Evolutionary conservation across 371 early-diverging fungal species (phyloP).

Genomic region (Conidiobolus incongruus): DNA sequence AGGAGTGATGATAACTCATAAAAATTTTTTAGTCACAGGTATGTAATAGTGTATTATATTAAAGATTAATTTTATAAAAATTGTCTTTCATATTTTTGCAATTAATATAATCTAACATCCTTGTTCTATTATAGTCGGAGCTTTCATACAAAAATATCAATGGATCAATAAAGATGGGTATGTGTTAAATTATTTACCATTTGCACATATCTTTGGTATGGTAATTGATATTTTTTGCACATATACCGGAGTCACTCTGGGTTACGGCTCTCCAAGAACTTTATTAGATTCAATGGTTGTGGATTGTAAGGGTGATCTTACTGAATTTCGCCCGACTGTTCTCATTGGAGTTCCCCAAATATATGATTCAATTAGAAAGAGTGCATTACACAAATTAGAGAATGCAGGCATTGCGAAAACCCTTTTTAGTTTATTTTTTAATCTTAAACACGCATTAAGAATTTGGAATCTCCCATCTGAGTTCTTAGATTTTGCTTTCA

Average conservation of each 20-base stretch:
- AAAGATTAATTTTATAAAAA: not conserved
- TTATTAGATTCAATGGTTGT: constrained; percentile 76
- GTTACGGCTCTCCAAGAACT: constrained; percentile 70
- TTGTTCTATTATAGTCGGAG: constrained; percentile 24
- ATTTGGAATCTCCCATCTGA: too few relatives aligned
- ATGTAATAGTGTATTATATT: constrained; percentile 8
- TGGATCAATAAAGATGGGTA: constrained; percentile 22
- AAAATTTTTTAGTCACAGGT: constrained; percentile 52
- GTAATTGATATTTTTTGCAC: constrained; percentile 51
- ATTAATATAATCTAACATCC: not conserved
- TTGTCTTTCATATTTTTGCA: not conserved
- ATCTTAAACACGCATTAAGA: too few relatives aligned
- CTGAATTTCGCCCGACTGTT: constrained; percentile 74
- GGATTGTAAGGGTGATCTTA: constrained; percentile 83
- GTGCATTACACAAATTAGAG: constrained; percentile 44
- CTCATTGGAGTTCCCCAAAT: constrained; percentile 86
- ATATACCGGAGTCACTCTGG: constrained; percentile 52
- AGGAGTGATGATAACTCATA: constrained; percentile 68
- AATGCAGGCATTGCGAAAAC: constrained; percentile 26
- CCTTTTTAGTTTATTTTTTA: too few relatives aligned
- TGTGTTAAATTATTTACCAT: constrained; percentile 79
- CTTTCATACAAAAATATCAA: constrained; percentile 18
- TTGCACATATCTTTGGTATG: constrained; percentile 82
- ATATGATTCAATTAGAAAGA: constrained; percentile 81
- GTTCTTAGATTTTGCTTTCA: constrained; percentile 76